These are phyloP conservation scores for Candida freyschussii DNA, from an alignment of 1,139 yeast genomes.

Conservation along the genomic window DNA sequence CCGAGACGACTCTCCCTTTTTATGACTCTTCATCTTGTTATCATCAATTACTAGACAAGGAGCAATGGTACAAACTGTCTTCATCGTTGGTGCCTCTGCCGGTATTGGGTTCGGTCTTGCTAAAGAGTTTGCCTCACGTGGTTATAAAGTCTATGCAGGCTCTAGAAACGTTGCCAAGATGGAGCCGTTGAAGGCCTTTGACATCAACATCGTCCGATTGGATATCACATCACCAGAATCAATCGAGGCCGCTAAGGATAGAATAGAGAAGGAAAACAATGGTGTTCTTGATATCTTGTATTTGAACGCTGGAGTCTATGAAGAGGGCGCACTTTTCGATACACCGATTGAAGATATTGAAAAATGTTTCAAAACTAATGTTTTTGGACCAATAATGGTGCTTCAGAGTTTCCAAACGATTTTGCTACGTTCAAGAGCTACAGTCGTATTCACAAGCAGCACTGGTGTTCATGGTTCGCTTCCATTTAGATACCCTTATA, in stretches of 20 bases:
- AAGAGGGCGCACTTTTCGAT: constrained; percentile 64
- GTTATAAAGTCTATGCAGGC: constrained; percentile 64
- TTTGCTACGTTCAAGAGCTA: constrained; percentile 59
- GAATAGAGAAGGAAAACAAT: constrained; percentile 33
- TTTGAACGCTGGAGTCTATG: constrained; percentile 64
- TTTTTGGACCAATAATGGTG: constrained; percentile 31
- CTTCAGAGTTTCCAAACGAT: constrained; percentile 52
- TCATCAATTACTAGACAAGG: too few relatives aligned
- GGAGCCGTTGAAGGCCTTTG: constrained; percentile 41
- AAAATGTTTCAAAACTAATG: constrained; percentile 60
- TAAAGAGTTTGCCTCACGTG: constrained; percentile 56
- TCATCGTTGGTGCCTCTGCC: constrained; percentile 70
- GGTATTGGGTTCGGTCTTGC: constrained; percentile 73
- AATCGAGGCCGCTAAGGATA: constrained; percentile 40
- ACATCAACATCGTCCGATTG: constrained; percentile 32
- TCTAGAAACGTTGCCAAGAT: constrained; percentile 64
- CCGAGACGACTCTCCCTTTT: too few relatives aligned
- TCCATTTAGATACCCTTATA: constrained; percentile 66
- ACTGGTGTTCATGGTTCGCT: constrained; percentile 56
- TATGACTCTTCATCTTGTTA: too few relatives aligned
- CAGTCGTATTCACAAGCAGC: constrained; percentile 71
- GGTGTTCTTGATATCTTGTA: constrained; percentile 52
- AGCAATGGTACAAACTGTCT: too few relatives aligned
- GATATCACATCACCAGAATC: constrained; percentile 52
- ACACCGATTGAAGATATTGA: constrained; percentile 48